Percentiles rank a stretch among this genome's conserved stretches.
phyloP scores from a whole-genome alignment of 495 filamentous ascomycete genomes.

The Trichocladium uniseriatum region DNA sequence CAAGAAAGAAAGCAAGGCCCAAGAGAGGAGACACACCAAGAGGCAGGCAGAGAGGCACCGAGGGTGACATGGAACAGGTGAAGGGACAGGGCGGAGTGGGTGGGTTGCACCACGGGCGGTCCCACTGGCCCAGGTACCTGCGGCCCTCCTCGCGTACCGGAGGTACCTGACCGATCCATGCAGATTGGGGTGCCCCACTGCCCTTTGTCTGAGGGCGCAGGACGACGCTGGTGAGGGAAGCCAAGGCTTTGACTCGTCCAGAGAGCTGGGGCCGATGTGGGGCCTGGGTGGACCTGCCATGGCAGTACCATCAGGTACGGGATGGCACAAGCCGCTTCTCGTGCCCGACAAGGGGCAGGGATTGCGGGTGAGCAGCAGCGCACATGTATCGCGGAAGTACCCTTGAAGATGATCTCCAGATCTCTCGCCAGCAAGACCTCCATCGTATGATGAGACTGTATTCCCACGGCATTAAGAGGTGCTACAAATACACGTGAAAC shows the following conservation, averaged over 20 bases:
- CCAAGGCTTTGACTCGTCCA: constrained; percentile 10
- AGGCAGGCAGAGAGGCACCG: not conserved
- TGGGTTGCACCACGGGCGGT: constrained; percentile 1
- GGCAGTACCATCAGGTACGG: constrained; percentile 21
- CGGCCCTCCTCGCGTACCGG: not conserved
- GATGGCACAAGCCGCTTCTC: constrained; percentile 18
- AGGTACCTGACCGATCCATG: constrained; percentile 4
- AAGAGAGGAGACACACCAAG: not conserved
- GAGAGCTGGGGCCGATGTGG: constrained; percentile 4
- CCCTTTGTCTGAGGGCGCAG: constrained; percentile 15
- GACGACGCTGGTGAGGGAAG: not conserved
- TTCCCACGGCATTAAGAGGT: too few relatives aligned
- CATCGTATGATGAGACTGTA: too few relatives aligned
- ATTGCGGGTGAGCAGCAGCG: constrained; percentile 36
- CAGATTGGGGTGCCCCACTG: constrained; percentile 1
- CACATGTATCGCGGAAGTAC: constrained; percentile 12
- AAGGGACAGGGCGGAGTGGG: constrained; percentile 10
- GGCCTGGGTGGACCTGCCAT: constrained; percentile 4
- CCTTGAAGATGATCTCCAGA: constrained; percentile 7
- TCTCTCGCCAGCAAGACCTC: too few relatives aligned
- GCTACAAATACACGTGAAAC: too few relatives aligned
- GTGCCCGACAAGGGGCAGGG: constrained; percentile 30
- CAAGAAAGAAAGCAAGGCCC: constrained; percentile 5
- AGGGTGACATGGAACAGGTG: constrained; percentile 5
- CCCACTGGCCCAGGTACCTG: not conserved